Conservation (phyloP, 2,329 filamentous ascomycete genomes). For the Paramyrothecium sp. region DNA sequence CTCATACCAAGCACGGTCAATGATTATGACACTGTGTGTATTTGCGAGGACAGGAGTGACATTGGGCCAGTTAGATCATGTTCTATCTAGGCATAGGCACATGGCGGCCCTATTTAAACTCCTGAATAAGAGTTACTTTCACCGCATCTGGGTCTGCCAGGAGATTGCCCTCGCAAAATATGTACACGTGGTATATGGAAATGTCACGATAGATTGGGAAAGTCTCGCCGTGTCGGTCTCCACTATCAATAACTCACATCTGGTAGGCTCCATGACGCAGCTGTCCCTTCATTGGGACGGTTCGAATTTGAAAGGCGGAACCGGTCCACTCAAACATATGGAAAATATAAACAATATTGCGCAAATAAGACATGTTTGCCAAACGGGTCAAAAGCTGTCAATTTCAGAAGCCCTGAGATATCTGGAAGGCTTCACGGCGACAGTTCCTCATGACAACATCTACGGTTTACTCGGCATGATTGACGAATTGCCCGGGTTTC, state of each 20-base stretch:
- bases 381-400: background rate
- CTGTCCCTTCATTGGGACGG: background rate
- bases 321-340: background rate
- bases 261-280: background rate
- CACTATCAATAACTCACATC: background rate
- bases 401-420: background rate
- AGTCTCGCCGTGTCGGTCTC: background rate
- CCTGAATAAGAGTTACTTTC: background rate
- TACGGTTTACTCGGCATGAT: background rate
- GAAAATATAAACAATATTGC: background rate
- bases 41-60: background rate
- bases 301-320: background rate
- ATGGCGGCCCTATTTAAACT: background rate
- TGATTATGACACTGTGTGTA: background rate
- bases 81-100: background rate
- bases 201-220: background rate
- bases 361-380: background rate
- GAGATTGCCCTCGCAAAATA: background rate
- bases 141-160: background rate
- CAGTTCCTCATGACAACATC: background rate
- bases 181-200: background rate
- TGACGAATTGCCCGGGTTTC: background rate
- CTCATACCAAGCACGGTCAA: background rate
- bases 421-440: background rate
- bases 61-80: background rate